Evolutionary conservation across 805 yeast genomes (phyloP), one percentile per base, ranked within the genome.

Genomic region (Kuraishia borneana): DNA sequence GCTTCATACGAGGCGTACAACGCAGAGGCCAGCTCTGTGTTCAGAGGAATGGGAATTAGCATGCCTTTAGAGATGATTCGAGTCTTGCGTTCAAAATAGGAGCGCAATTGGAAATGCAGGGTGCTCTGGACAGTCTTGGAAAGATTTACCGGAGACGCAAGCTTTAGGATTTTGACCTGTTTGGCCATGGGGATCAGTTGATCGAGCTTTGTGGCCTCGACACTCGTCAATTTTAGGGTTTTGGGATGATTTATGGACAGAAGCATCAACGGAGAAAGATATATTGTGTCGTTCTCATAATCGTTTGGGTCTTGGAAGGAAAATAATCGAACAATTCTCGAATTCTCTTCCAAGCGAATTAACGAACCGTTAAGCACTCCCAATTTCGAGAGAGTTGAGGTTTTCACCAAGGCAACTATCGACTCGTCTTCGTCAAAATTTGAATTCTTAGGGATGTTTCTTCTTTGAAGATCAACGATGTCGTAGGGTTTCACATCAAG

Each of bases 1-100:
- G 13, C 17, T 16, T 48, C 42, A 50, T 62, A 47, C 4, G 62
- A 54, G 17, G 56, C 60, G 42, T 64, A 67, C 43, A 79, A 47
- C 2, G 83, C 64, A 40, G 65, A 65, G 0, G 94, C 77, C 18
- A 82, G 50, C 2, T 71, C 48, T 0, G 84, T 64, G 50, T 89
- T 95, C 28, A 89, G 68, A 0, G 83, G 69, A 2, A 92, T 73
- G 0, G 95, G 88, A 31, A 92, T 68, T 26, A 76, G 48, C 47
- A 85, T 95, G 23, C 72, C 76, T n/a, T 62, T 51, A 13, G 62
- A 60, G 1, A 88, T 72, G 2, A 84, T 61, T 37, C 94, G 68
- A 20, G 65, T 54, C 18, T 62, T 59, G 1, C 58, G 48, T 41
- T 79, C 80, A 46, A 89, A 82, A 38, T 73, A 68, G 0, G 66